Conservation (phyloP, 129 eudicot genomes). For the Escallonia rubra region DNA sequence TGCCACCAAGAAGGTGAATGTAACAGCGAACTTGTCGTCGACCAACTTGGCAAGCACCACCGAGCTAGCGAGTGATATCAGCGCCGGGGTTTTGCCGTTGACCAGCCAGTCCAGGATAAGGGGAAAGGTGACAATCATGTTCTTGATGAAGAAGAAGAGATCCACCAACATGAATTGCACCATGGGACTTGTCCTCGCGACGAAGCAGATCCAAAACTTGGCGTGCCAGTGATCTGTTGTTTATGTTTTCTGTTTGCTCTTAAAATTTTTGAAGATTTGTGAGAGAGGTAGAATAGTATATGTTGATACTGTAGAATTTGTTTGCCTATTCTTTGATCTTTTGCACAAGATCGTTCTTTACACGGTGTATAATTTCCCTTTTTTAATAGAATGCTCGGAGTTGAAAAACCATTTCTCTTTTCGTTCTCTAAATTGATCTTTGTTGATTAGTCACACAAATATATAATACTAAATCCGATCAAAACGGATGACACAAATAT, state of each 20-base stretch:
- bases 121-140: constrained; percentile 17
- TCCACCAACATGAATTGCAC: constrained; percentile 21
- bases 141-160: constrained; percentile 11
- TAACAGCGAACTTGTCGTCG: constrained; percentile 7
- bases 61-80: constrained; percentile 5
- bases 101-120: not conserved
- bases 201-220: not conserved
- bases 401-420: no score
- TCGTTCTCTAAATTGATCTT: no score
- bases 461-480: no score
- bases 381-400: no score
- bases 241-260: not conserved
- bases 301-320: no score
- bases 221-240: not conserved
- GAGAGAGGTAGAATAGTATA: no score
- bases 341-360: no score
- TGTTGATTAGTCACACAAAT: no score
- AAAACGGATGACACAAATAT: no score
- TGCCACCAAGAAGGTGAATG: constrained; percentile 19
- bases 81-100: constrained; percentile 13
- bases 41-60: not conserved
- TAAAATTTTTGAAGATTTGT: not conserved
- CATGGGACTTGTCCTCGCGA: constrained; percentile 7
- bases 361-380: no score
- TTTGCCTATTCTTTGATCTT: no score